These are phyloP conservation scores for Hibiscus mutabilis DNA, from an alignment of 345 rosid genomes.

Conservation along the genomic window DNA sequence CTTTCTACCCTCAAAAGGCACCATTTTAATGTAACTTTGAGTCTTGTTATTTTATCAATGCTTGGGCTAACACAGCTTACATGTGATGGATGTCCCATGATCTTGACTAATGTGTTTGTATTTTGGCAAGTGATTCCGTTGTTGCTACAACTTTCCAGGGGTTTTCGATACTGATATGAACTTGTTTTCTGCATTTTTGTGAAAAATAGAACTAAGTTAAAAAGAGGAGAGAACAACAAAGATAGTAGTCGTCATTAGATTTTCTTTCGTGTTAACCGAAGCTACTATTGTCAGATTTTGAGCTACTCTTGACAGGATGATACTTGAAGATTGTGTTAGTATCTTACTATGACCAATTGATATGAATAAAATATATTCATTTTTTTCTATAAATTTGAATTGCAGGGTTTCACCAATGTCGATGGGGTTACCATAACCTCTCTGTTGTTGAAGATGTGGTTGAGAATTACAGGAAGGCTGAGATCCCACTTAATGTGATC, in stretches of 20 bases:
- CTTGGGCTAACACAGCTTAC: not conserved
- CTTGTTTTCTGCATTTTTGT: not conserved
- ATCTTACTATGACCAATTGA: not conserved
- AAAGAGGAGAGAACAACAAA: not conserved
- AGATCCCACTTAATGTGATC: constrained; percentile 92
- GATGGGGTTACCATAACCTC: constrained; percentile 97
- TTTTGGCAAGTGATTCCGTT: not conserved
- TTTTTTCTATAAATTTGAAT: constrained; percentile 1
- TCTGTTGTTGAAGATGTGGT: constrained; percentile 96
- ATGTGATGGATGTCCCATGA: not conserved
- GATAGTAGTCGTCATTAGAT: not conserved
- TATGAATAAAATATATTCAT: not conserved
- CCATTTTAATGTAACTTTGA: too few relatives aligned
- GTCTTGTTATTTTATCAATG: not conserved
- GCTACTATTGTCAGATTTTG: too few relatives aligned
- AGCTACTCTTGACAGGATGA: too few relatives aligned
- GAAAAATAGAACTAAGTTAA: not conserved
- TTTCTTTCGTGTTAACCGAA: not conserved
- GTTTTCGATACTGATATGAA: not conserved
- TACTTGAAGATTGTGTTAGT: not conserved
- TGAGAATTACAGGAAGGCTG: constrained; percentile 65
- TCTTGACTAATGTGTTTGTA: not conserved
- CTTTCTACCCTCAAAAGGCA: not conserved
- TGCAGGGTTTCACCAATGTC: constrained; percentile 92
- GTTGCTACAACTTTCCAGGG: too few relatives aligned